Evolutionary conservation across 1,284 basidiomycete genomes (phyloP).

Genomic region (Melampsora larici-populina): DNA sequence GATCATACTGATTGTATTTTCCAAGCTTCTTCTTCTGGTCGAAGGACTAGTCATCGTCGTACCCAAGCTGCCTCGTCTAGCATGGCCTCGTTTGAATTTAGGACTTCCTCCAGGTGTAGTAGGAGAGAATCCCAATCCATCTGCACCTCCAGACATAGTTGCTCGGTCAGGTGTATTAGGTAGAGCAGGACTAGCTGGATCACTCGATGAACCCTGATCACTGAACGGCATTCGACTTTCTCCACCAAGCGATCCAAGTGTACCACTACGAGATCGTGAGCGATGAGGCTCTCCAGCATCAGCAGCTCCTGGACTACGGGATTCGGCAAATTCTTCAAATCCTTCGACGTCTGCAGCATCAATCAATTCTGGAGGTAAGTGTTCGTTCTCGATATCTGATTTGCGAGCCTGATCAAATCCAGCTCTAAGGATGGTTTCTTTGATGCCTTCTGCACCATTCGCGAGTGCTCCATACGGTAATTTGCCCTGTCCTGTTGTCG

Average conservation of each 20-base stretch:
- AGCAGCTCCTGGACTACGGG: slow-evolving; percentile 39
- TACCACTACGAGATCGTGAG: slow-evolving; percentile 34
- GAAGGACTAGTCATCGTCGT: slow-evolving; percentile 95
- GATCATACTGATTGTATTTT: slow-evolving; percentile 94
- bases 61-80: slow-evolving; percentile 81
- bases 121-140: slow-evolving; percentile 35
- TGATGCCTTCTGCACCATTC: slow-evolving; percentile 89
- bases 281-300: slow-evolving; percentile 38
- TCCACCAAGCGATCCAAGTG: slow-evolving; percentile 18
- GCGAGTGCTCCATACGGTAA: slow-evolving; percentile 83
- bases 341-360: slow-evolving; percentile 65
- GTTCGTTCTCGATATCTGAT: slow-evolving; percentile 98
- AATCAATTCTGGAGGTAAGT: slow-evolving; percentile 87
- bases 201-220: slow-evolving; percentile 15
- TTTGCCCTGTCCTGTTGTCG: slow-evolving; percentile 70
- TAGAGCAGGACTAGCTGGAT: slow-evolving; percentile 24
- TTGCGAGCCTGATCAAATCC: slow-evolving; percentile 95
- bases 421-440: slow-evolving; percentile 72
- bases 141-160: neutral
- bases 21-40: slow-evolving; percentile 83
- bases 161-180: slow-evolving; percentile 30
- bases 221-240: slow-evolving; percentile 36
- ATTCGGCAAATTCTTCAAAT: slow-evolving; percentile 46
- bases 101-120: slow-evolving; percentile 39
- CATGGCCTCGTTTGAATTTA: slow-evolving; percentile 71